Evolutionary conservation across 139 green algal genomes (phyloP).

Genomic region (Asterochloris erici): DNA sequence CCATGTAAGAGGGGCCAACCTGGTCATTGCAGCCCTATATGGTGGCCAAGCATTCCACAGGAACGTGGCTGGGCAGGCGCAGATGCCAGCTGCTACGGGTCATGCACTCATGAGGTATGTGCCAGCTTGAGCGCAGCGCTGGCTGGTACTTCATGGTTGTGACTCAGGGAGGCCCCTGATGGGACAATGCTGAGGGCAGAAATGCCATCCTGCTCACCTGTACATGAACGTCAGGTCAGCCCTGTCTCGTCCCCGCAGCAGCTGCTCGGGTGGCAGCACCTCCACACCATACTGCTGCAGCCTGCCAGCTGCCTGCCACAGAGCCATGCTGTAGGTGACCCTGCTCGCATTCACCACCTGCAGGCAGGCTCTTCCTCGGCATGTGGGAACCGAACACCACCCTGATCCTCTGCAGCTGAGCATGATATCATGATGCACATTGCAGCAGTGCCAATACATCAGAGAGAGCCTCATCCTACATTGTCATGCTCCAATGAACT

Average conservation of each 20-base stretch:
- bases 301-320: constrained; percentile 29
- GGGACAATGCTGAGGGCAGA: background rate
- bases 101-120: too few species aligned
- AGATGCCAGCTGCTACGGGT: too few species aligned
- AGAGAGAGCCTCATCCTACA: background rate
- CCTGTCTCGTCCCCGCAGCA: constrained; percentile 32
- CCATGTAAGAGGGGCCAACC: too few species aligned
- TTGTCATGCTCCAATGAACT: too few species aligned
- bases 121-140: too few species aligned
- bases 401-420: background rate
- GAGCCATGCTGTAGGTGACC: constrained; percentile 34
- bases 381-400: background rate
- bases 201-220: constrained; percentile 6
- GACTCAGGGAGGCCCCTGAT: background rate
- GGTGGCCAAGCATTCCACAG: too few species aligned
- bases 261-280: constrained; percentile 32
- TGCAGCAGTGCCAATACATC: background rate
- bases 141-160: too few species aligned
- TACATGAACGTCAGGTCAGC: constrained; percentile 63
- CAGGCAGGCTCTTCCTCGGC: constrained; percentile 28
- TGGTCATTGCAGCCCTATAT: too few species aligned
- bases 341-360: constrained; percentile 57
- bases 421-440: background rate
- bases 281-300: constrained; percentile 43
- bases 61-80: too few species aligned